Conservation (phyloP, 1,139 yeast genomes). For the Yamadazyma trypodendri region DNA sequence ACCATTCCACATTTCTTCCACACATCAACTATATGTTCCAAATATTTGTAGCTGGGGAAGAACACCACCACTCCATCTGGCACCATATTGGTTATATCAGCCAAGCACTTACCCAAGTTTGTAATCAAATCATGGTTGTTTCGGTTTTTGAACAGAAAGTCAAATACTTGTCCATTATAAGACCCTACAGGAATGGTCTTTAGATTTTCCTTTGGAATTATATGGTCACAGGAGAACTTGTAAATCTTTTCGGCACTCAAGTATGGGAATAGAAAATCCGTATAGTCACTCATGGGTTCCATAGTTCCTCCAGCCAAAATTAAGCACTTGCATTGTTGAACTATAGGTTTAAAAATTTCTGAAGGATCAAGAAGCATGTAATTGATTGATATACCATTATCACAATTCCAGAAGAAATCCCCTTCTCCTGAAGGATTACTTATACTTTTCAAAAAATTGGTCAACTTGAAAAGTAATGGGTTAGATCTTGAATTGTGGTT, state of each 20-base stretch:
- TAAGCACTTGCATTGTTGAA: conserved; percentile 67
- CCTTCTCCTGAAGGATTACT: conserved; percentile 84
- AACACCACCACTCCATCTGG: conserved; percentile 82
- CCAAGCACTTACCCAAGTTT: conserved; percentile 52
- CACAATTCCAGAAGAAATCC: conserved; percentile 62
- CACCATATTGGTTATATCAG: conserved; percentile 41
- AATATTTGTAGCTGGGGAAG: conserved; percentile 80
- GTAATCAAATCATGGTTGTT: conserved; percentile 44
- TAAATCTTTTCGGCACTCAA: conserved; percentile 38
- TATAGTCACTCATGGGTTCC: conserved; percentile 82
- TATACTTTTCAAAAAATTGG: conserved; percentile 62
- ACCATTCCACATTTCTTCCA: conserved; percentile 51
- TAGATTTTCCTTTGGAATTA: conserved; percentile 71
- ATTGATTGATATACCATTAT: conserved; percentile 38
- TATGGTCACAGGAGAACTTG: conserved; percentile 77
- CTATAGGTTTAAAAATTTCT: conserved; percentile 62
- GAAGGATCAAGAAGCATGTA: conserved; percentile 85
- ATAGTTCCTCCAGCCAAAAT: conserved; percentile 93
- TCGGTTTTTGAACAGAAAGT: conserved; percentile 71
- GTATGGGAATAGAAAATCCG: conserved; percentile 65
- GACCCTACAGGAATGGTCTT: conserved; percentile 54
- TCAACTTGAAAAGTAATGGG: conserved; percentile 67
- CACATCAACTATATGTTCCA: conserved; percentile 44
- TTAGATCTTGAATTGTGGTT: conserved; percentile 23
- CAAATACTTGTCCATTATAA: conserved; percentile 34